phyloP scores from a whole-genome alignment of 331 rosid genomes.

The Rhamnella rubrinervis region DNA sequence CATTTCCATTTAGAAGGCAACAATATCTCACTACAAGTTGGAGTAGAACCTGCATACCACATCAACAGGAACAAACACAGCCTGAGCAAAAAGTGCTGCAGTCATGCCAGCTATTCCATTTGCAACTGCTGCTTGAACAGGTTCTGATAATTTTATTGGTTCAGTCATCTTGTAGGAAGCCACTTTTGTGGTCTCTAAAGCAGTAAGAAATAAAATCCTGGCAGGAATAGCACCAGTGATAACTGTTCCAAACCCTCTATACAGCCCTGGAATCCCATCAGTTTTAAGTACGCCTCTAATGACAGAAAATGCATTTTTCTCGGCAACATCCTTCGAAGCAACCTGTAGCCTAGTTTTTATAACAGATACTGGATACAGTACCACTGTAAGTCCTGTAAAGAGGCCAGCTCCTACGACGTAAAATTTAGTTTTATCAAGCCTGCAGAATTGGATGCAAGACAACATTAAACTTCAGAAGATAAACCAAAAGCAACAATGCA shows the following conservation, averaged over 20 bases:
- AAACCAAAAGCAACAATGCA: not conserved
- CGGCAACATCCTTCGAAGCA: conserved; percentile 67
- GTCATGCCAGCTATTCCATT: conserved; percentile 92
- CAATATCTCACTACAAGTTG: not conserved
- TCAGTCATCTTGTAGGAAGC: conserved; percentile 64
- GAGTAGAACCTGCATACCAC: conserved; percentile 52
- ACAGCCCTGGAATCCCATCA: conserved; percentile 85
- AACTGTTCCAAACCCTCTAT: conserved; percentile 83
- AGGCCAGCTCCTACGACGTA: conserved; percentile 86
- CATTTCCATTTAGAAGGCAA: not conserved
- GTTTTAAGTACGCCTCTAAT: conserved; percentile 65
- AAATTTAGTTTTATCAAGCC: conserved; percentile 84
- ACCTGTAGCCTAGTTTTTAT: conserved; percentile 91
- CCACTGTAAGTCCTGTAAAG: conserved; percentile 80
- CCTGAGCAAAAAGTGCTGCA: conserved; percentile 69
- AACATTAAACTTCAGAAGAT: not conserved
- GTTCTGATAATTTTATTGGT: conserved; percentile 68
- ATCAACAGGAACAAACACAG: conserved; percentile 84
- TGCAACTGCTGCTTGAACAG: conserved; percentile 75
- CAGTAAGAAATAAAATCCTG: conserved; percentile 79
- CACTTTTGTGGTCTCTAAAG: conserved; percentile 78
- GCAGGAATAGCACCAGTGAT: conserved; percentile 86
- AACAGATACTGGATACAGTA: conserved; percentile 82
- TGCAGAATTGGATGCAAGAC: conserved; percentile 34
- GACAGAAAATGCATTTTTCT: conserved; percentile 70